Base-by-base conservation (phyloP, 2,329 filamentous ascomycete genomes). In the Trichoderma aggressivum region DNA sequence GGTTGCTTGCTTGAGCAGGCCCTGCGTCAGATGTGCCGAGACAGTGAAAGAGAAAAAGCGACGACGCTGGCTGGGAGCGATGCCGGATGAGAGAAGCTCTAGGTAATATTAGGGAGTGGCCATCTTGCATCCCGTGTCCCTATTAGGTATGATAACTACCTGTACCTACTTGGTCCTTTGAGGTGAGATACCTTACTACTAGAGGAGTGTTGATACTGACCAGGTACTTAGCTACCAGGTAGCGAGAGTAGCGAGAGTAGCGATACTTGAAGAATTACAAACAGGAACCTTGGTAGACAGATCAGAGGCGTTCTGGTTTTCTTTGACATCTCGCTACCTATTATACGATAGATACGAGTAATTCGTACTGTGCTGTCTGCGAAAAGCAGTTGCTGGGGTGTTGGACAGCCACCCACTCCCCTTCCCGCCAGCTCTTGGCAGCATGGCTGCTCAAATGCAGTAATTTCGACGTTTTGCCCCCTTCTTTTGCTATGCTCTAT, bases 21-120 rank as follows among this genome's bases (percentile, higher is more conserved):
- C 50, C 50, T 66, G 53, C 63, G 53, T 56, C 63, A 58, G 63
- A 66, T 65, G 53, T 66, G 63, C 53, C 63, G 63, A 66, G 63
- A 58, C 32, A 32, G 39, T 18, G 55, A 39, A 58, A 16, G 34
- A 34, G 36, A 66, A 43, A 66, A 34, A 39, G 21, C 32, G 58
- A 30, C 34, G 58, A 8, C 43, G 61, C 43, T 21, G 36, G 50
- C 32, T 28, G 24, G 18, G 63, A 58, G 30, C 28, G n/a, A 47
- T 21, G 63, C 53, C 63, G 64, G 58, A 67, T 32, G 64, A 24
- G 36, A 67, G 18, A 39, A 34, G 16, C 39, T 21, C 21, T 8
- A 8, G 21, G 21, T 32, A 36, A 18, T 26, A 24, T 55, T 53
- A 32, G 47, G 47, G 47, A 50, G 47, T 50, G 47, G 47, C 21